phyloP scores from a whole-genome alignment of 208 protist genomes.

The Wallacemonas sp. region DNA sequence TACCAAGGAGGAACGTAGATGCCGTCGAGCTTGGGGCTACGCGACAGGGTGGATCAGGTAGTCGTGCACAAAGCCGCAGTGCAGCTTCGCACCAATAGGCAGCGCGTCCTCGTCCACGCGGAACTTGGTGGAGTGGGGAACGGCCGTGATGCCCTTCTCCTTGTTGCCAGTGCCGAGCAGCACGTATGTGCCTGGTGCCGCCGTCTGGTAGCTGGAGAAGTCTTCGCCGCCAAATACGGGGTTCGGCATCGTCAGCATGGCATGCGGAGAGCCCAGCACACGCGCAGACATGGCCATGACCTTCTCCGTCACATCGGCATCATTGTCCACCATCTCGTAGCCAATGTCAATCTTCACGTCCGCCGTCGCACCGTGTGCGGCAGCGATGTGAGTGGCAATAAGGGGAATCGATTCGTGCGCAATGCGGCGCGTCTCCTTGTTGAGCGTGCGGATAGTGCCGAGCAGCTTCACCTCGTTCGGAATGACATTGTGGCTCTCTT shows the following conservation, averaged over 20 bases:
- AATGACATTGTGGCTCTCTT: constrained; percentile 71
- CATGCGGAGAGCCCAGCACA: constrained; percentile 29
- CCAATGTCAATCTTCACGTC: constrained; percentile 39
- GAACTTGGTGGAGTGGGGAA: constrained; percentile 52
- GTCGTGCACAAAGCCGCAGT: constrained; percentile 52
- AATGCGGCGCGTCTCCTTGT: constrained; percentile 38
- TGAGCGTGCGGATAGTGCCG: constrained; percentile 50
- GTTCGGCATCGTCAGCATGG: constrained; percentile 27
- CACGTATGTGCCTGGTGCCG: constrained; percentile 47
- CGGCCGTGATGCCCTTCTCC: constrained; percentile 26
- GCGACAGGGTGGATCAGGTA: constrained; percentile 26
- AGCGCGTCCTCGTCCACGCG: constrained; percentile 49
- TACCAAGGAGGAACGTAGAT: not conserved
- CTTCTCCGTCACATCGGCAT: constrained; percentile 43
- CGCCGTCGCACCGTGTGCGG: constrained; percentile 44
- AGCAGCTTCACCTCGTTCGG: constrained; percentile 53
- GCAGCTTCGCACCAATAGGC: constrained; percentile 35
- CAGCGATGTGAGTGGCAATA: constrained; percentile 42
- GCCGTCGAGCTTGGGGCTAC: too few relatives aligned
- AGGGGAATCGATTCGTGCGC: constrained; percentile 46
- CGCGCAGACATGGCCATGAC: constrained; percentile 34
- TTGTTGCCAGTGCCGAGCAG: constrained; percentile 42
- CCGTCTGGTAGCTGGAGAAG: constrained; percentile 49
- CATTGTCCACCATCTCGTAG: constrained; percentile 71
- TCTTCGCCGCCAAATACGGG: constrained; percentile 48